A percentile compares a stretch with the other conserved stretches of the same genome.
Evolutionary conservation across 768 basidiomycete species (phyloP).

Genomic region (Agaricus sinodeliciosus): DNA sequence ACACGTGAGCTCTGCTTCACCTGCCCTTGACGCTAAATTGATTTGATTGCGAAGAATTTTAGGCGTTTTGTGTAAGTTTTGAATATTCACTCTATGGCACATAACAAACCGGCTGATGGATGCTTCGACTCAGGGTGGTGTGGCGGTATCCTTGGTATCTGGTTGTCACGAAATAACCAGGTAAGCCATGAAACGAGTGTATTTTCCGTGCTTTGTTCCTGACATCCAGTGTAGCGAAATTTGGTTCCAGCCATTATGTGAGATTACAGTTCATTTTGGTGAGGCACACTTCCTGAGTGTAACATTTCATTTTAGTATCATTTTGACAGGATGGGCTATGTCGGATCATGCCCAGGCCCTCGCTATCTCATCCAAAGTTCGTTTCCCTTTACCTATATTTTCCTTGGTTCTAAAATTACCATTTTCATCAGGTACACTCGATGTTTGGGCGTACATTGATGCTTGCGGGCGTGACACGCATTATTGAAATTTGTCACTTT

Average conservation of each 20-base stretch:
- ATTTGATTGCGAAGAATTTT: constrained; percentile 43
- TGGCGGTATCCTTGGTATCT: constrained; percentile 85
- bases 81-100: not conserved
- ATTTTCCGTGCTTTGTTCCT: not conserved
- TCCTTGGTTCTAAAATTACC: not conserved
- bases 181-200: constrained; percentile 25
- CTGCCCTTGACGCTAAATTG: not conserved
- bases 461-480: constrained; percentile 72
- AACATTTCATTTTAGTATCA: constrained; percentile 43
- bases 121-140: constrained; percentile 64
- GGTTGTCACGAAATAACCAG: constrained; percentile 72
- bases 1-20: constrained; percentile 52
- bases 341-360: constrained; percentile 82
- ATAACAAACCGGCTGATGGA: constrained; percentile 1
- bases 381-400: not conserved
- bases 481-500: constrained; percentile 83
- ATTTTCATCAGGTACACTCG: constrained; percentile 59
- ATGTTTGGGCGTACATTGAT: constrained; percentile 85
- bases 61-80: constrained; percentile 59
- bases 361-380: constrained; percentile 76
- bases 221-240: constrained; percentile 43
- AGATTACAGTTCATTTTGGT: constrained; percentile 14
- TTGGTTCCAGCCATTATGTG: constrained; percentile 81
- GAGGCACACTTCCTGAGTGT: not conserved
- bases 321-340: constrained; percentile 94